Conservation (phyloP, 208 protist species). For the Naegleria gruberi region DNA sequence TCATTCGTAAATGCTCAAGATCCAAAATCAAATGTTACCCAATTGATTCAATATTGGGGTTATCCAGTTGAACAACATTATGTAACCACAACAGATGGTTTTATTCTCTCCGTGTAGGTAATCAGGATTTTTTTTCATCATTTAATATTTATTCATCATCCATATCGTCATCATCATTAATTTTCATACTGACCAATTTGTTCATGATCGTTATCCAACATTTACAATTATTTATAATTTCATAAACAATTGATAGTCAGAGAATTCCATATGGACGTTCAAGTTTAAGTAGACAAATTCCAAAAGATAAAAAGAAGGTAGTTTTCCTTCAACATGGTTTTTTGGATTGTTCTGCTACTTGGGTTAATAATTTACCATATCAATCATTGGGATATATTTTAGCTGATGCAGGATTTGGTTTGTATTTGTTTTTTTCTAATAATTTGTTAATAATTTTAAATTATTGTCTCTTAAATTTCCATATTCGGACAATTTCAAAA, state of each 20-base stretch:
- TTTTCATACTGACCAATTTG: too few relatives aligned
- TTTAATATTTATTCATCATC: too few relatives aligned
- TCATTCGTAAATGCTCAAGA: not conserved
- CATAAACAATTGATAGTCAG: not conserved
- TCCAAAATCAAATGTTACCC: not conserved
- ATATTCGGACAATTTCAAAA: too few relatives aligned
- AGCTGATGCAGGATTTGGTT: slow-evolving; percentile 32
- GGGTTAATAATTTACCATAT: slow-evolving; percentile 29
- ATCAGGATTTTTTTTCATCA: too few relatives aligned
- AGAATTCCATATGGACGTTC: not conserved
- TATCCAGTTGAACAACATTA: slow-evolving; percentile 14
- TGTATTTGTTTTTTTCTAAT: too few relatives aligned
- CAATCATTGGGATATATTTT: slow-evolving; percentile 33
- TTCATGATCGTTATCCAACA: too few relatives aligned
- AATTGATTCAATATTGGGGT: not conserved
- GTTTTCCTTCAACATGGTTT: slow-evolving; percentile 35
- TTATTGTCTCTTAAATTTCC: too few relatives aligned
- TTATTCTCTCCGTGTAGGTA: not conserved
- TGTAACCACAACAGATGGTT: not conserved
- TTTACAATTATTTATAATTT: too few relatives aligned
- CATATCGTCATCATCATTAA: not conserved
- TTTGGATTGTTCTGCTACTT: slow-evolving; percentile 31
- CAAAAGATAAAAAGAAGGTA: not conserved
- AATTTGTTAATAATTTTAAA: too few relatives aligned
- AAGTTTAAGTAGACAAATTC: too few relatives aligned